Percentiles rank a stretch among this genome's conserved stretches.
Evolutionary conservation across 2,329 filamentous ascomycete genomes (phyloP).

Genomic region (Pestalotiopsis sp.): DNA sequence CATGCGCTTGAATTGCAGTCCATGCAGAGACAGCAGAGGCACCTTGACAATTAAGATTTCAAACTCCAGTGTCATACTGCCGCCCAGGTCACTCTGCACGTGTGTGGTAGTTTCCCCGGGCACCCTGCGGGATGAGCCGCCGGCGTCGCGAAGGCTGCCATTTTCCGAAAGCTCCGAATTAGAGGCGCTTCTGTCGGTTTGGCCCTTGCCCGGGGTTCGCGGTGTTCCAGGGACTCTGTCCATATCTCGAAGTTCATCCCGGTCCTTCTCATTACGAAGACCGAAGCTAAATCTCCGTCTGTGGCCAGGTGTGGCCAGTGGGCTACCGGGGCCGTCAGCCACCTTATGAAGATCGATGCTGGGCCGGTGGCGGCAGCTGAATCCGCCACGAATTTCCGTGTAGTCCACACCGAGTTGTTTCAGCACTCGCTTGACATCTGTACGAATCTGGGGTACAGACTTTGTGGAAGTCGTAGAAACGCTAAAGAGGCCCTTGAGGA

Average conservation of each 20-base stretch:
- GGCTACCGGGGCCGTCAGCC: slow-evolving; percentile 62
- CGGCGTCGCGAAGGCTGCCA: slow-evolving; percentile 64
- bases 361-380: slow-evolving; percentile 83
- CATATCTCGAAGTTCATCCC: slow-evolving; percentile 70
- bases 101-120: slow-evolving; percentile 89
- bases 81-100: slow-evolving; percentile 85
- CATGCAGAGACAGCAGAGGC: slow-evolving; percentile 86
- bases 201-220: slow-evolving; percentile 44
- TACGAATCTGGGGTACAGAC: slow-evolving; percentile 79
- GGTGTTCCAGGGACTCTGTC: slow-evolving; percentile 50
- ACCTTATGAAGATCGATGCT: slow-evolving; percentile 85
- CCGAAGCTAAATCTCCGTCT: slow-evolving; percentile 83
- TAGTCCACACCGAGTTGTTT: slow-evolving; percentile 88
- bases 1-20: slow-evolving; percentile 97
- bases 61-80: slow-evolving; percentile 82
- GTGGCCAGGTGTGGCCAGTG: slow-evolving; percentile 58
- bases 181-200: slow-evolving; percentile 70
- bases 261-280: slow-evolving; percentile 64
- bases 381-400: slow-evolving; percentile 89
- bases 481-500: slow-evolving; percentile 93
- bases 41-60: slow-evolving; percentile 99
- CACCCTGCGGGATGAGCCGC: slow-evolving; percentile 54
- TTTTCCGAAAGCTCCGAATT: slow-evolving; percentile 81
- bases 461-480: slow-evolving; percentile 96
- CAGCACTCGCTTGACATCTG: slow-evolving; percentile 88